These are phyloP conservation scores for Dryadomyces quercivorus DNA, from an alignment of 2,329 filamentous ascomycete genomes.

Conservation along the genomic window DNA sequence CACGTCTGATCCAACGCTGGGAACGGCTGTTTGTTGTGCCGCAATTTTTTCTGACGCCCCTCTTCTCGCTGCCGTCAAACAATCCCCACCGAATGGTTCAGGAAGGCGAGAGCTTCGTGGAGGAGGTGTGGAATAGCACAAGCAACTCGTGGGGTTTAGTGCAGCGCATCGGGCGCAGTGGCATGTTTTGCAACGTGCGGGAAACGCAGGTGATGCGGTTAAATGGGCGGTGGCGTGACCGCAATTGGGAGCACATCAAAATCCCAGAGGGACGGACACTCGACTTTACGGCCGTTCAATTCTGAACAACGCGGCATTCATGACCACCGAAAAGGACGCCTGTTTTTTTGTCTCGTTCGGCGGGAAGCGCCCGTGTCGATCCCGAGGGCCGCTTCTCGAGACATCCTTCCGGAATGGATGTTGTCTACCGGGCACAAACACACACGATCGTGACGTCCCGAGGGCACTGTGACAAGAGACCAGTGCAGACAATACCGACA, in stretches of 20 bases:
- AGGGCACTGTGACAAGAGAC: neutral
- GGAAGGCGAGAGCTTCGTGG: constrained; percentile 40
- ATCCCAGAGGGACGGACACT: constrained; percentile 22
- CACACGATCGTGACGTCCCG: neutral
- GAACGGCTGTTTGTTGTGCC: constrained; percentile 37
- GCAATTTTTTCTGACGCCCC: constrained; percentile 30
- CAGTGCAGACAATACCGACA: no score
- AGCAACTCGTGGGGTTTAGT: constrained; percentile 26
- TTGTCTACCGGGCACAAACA: neutral
- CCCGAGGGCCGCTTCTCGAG: no score
- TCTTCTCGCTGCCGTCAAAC: constrained; percentile 34
- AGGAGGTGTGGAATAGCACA: constrained; percentile 34
- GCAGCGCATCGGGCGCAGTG: constrained; percentile 32
- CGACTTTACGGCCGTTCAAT: constrained; percentile 14
- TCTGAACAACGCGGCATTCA: no score
- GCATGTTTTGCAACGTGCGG: constrained; percentile 42
- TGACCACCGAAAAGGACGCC: no score
- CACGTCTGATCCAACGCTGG: constrained; percentile 48
- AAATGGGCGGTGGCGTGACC: constrained; percentile 17
- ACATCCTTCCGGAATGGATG: neutral
- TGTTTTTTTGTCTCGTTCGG: no score
- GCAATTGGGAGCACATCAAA: constrained; percentile 22
- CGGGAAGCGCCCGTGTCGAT: no score
- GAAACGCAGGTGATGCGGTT: constrained; percentile 29
- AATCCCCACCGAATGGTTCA: constrained; percentile 50